phyloP scores from a whole-genome alignment of 2,329 filamentous ascomycete species.

The Cladosporium sphaerospermum region DNA sequence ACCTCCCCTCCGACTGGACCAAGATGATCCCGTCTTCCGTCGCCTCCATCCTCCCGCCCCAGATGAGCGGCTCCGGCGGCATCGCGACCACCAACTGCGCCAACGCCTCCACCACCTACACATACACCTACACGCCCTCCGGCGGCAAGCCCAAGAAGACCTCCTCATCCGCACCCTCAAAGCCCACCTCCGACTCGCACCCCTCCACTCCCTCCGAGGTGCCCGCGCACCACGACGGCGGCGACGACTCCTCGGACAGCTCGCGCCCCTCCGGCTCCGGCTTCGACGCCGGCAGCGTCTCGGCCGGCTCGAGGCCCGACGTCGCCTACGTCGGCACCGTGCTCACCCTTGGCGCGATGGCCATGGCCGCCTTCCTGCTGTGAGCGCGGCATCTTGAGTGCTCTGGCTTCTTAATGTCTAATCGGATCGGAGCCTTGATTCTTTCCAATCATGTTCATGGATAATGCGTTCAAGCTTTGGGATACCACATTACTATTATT shows the following conservation, averaged over 20 bases:
- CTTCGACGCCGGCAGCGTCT: slow-evolving; percentile 4
- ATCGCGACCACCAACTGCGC: slow-evolving; percentile 7
- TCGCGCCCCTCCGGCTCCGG: neutral
- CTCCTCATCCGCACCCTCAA: neutral
- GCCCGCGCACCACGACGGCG: slow-evolving; percentile 4
- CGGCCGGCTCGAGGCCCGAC: slow-evolving; percentile 1
- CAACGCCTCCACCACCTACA: slow-evolving; percentile 12
- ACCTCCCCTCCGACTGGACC: slow-evolving; percentile 5
- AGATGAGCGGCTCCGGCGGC: neutral
- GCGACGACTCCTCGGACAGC: neutral
- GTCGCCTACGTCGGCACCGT: neutral
- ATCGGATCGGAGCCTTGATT: neutral
- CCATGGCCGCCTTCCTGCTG: slow-evolving; percentile 5
- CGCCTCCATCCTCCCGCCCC: slow-evolving; percentile 6
- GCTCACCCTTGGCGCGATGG: slow-evolving; percentile 1
- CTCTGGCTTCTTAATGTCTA: slow-evolving; percentile 2
- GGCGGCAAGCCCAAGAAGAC: slow-evolving; percentile 14
- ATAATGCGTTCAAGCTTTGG: neutral
- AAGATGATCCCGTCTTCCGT: slow-evolving; percentile 4
- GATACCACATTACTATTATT: neutral
- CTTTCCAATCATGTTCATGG: neutral
- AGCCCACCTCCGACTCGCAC: neutral
- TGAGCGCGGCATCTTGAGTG: neutral
- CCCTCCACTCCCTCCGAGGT: slow-evolving; percentile 3
- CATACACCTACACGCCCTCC: slow-evolving; percentile 11